These are phyloP conservation scores for Debaryomyces subglobosus DNA, from an alignment of 1,139 yeast species.

Conservation along the genomic window DNA sequence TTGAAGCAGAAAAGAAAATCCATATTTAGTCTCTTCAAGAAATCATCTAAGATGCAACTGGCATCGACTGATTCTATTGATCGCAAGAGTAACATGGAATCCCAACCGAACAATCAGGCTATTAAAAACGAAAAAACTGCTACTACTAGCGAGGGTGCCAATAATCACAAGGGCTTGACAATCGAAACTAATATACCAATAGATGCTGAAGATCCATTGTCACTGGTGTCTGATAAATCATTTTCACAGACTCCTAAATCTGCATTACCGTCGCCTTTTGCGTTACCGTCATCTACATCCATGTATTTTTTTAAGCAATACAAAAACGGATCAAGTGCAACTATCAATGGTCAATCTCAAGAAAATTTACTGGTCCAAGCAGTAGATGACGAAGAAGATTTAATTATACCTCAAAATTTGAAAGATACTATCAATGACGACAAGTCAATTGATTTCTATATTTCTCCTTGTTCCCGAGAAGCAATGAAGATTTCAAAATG, in stretches of 20 bases:
- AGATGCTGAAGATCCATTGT: conserved; percentile 7
- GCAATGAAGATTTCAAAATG: conserved; percentile 47
- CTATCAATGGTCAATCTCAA: conserved; percentile 4
- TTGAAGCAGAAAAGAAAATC: conserved; percentile 20
- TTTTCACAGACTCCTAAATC: conserved; percentile 6
- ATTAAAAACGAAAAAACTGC: background rate
- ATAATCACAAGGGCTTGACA: conserved; percentile 7
- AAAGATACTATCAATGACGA: conserved; percentile 46
- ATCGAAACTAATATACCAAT: conserved; percentile 6
- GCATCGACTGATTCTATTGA: background rate
- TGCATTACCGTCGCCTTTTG: conserved; percentile 42
- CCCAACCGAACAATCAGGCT: background rate
- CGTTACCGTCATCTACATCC: conserved; percentile 50
- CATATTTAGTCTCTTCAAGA: conserved; percentile 30
- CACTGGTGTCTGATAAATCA: conserved; percentile 13
- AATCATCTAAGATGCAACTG: conserved; percentile 13
- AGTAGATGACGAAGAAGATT: conserved; percentile 19
- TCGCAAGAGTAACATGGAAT: background rate
- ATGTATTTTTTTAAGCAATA: conserved; percentile 44
- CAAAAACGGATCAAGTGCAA: conserved; percentile 17
- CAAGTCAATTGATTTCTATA: conserved; percentile 42
- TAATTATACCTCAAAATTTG: conserved; percentile 38
- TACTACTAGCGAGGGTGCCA: background rate
- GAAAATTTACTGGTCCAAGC: background rate
- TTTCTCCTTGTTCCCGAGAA: conserved; percentile 38